Percentiles rank a stretch among this genome's conserved stretches.
These are phyloP conservation scores for Fragaria nilgerrensis DNA, from an alignment of 306 rosid genomes.

Conservation along the genomic window DNA sequence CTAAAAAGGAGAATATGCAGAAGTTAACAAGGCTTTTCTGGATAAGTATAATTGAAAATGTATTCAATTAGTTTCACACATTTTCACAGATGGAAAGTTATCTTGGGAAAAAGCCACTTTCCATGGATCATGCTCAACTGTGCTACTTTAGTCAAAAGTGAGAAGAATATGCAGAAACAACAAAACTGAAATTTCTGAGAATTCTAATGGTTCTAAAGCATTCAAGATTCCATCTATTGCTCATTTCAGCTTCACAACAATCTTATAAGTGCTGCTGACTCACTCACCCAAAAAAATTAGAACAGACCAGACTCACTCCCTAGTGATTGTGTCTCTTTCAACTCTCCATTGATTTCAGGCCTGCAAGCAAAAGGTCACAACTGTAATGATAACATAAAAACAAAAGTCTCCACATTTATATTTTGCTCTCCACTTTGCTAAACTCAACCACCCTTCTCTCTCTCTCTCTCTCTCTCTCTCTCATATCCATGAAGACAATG, in stretches of 20 bases:
- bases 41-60: neutral
- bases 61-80: constrained; percentile 12
- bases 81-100: constrained; percentile 19
- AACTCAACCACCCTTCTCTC: constrained; percentile 29
- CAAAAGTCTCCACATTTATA: constrained; percentile 29
- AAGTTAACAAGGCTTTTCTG: neutral
- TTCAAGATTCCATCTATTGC: constrained; percentile 26
- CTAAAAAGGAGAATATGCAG: constrained; percentile 1
- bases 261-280: constrained; percentile 24
- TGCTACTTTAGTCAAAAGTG: constrained; percentile 22
- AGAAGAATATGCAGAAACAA: constrained; percentile 25
- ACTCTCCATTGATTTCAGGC: constrained; percentile 34
- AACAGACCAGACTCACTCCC: constrained; percentile 27
- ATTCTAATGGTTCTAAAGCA: constrained; percentile 12
- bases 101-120: constrained; percentile 27
- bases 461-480: constrained; percentile 20
- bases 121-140: constrained; percentile 17
- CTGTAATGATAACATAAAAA: constrained; percentile 47
- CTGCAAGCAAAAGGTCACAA: constrained; percentile 50
- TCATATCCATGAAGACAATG: constrained; percentile 23
- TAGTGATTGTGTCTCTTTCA: constrained; percentile 41
- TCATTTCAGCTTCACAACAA: constrained; percentile 22
- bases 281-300: constrained; percentile 30
- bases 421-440: constrained; percentile 18
- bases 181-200: constrained; percentile 28